Percentiles rank a stretch among this genome's conserved stretches.
These are phyloP conservation scores for Suillus bovinus DNA, from an alignment of 768 basidiomycete species.

Conservation along the genomic window DNA sequence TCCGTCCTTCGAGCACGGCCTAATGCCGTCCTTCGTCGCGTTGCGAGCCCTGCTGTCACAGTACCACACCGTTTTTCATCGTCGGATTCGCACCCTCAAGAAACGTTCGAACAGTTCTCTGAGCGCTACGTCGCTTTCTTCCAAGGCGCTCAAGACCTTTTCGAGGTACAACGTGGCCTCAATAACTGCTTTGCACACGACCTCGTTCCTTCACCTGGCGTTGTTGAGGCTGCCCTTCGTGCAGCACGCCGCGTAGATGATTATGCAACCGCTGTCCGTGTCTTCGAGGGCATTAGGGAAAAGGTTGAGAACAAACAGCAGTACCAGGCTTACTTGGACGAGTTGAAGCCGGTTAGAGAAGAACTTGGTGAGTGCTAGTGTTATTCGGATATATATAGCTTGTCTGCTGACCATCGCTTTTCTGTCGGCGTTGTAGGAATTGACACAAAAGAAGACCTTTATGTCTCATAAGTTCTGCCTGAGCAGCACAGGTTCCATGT, in stretches of 20 bases:
- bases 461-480: constrained; percentile 39
- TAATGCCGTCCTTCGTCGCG: constrained; percentile 38
- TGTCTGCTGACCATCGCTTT: constrained; percentile 3
- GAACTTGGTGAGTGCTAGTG: constrained; percentile 72
- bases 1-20: constrained; percentile 66
- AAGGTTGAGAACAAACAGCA: constrained; percentile 98
- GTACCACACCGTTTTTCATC: constrained; percentile 34
- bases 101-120: constrained; percentile 93
- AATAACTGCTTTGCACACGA: constrained; percentile 99
- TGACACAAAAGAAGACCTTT: constrained; percentile 64
- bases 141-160: constrained; percentile 89
- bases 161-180: constrained; percentile 97
- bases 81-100: constrained; percentile 73
- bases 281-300: constrained; percentile 95
- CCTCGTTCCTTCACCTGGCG: constrained; percentile 81
- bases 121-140: constrained; percentile 95
- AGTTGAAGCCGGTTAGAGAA: constrained; percentile 83
- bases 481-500: constrained; percentile 15
- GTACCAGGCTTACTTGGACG: constrained; percentile 90
- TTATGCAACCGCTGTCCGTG: constrained; percentile 93
- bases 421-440: constrained; percentile 43
- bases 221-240: constrained; percentile 84
- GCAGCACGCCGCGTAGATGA: constrained; percentile 93
- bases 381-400: background rate
- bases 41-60: constrained; percentile 42